These are phyloP conservation scores for Populus alba DNA, from an alignment of 345 rosid genomes.

Conservation along the genomic window DNA sequence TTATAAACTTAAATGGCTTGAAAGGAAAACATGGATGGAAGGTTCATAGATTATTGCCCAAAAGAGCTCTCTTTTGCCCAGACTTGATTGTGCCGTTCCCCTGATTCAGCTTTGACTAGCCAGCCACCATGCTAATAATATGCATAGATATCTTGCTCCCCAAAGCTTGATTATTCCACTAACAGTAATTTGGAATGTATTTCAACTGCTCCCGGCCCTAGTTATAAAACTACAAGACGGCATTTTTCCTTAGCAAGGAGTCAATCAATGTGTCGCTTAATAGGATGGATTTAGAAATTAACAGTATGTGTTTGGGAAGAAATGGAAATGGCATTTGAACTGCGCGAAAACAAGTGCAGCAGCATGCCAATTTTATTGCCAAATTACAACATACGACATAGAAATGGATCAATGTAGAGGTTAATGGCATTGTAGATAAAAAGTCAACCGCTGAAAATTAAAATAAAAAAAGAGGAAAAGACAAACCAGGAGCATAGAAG, in stretches of 20 bases:
- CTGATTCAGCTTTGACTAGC: no score
- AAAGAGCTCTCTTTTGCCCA: no score
- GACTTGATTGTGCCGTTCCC: no score
- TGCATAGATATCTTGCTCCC: no score
- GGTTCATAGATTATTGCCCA: no score
- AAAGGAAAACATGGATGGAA: no score
- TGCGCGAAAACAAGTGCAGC: not conserved
- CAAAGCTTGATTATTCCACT: not conserved
- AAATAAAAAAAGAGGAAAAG: not conserved
- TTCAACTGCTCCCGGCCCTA: not conserved
- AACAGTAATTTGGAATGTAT: not conserved
- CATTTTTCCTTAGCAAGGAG: not conserved
- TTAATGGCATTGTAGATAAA: not conserved
- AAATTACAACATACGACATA: not conserved
- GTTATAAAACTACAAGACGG: not conserved
- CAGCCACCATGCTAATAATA: no score
- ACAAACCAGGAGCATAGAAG: conserved; percentile 94
- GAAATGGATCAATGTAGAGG: not conserved
- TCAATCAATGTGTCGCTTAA: not conserved
- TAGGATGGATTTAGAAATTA: not conserved
- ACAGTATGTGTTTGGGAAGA: not conserved
- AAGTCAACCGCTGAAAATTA: not conserved
- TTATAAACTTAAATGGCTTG: not conserved
- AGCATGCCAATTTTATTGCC: not conserved
- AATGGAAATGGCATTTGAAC: not conserved